A percentile compares a stretch with the other conserved stretches of the same genome.
Evolutionary conservation across 2,329 filamentous ascomycete genomes (phyloP).

Genomic region (Thielaviopsis ethacetica): DNA sequence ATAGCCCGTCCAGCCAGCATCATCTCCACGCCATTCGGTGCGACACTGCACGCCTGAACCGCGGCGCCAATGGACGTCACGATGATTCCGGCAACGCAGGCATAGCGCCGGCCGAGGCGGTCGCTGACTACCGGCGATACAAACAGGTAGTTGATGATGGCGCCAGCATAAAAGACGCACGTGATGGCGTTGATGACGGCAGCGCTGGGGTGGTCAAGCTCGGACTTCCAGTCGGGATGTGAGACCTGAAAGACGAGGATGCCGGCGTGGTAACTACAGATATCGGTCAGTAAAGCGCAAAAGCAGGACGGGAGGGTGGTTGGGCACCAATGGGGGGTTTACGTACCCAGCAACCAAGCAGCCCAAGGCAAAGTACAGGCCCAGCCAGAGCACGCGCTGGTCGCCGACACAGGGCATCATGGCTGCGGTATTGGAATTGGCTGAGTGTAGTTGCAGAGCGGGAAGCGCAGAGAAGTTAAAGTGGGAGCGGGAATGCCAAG

Average conservation of each 20-base stretch:
- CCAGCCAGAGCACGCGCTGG: not conserved
- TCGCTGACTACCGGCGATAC: slow-evolving; percentile 36
- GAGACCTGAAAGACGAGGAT: not conserved
- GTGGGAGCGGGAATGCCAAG: not conserved
- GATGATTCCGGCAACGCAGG: slow-evolving; percentile 30
- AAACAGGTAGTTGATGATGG: slow-evolving; percentile 37
- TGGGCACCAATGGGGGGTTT: not conserved
- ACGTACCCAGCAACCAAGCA: not conserved
- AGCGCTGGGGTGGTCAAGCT: slow-evolving; percentile 12
- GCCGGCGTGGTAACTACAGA: not conserved
- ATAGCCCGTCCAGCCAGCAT: slow-evolving; percentile 35
- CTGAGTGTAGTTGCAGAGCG: not conserved
- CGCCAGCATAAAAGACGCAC: slow-evolving; percentile 40
- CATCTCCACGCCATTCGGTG: slow-evolving; percentile 25
- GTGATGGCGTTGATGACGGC: slow-evolving; percentile 31
- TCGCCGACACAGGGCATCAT: not conserved
- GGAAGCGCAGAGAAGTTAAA: not conserved
- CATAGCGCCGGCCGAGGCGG: slow-evolving; percentile 32
- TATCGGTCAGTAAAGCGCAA: not conserved
- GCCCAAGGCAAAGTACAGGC: not conserved
- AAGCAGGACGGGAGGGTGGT: not conserved
- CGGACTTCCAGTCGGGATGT: not conserved
- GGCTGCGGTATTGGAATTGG: not conserved
- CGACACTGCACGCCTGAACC: slow-evolving; percentile 28
- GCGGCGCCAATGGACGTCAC: slow-evolving; percentile 32